These are phyloP conservation scores for Viola odorata DNA, from an alignment of 345 rosid species.

Conservation along the genomic window DNA sequence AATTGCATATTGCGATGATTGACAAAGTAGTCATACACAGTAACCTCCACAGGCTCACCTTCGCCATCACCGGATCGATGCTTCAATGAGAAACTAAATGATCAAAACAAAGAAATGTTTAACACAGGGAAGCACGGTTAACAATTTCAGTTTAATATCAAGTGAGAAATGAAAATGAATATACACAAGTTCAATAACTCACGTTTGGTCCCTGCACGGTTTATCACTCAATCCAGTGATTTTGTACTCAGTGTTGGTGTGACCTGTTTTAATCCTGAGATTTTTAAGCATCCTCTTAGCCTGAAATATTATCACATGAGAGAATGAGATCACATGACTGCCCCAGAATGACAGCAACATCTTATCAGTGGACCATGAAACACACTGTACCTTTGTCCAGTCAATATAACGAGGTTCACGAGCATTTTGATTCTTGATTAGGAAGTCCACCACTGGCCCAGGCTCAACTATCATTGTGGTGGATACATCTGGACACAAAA, in stretches of 20 bases:
- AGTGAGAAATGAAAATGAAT: not conserved
- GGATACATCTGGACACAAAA: constrained; percentile 21
- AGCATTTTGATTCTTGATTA: constrained; percentile 20
- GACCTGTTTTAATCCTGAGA: constrained; percentile 21
- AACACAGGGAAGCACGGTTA: not conserved
- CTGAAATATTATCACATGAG: constrained; percentile 7
- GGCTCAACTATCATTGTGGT: constrained; percentile 29
- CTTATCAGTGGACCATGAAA: too few relatives aligned
- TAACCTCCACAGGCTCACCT: constrained; percentile 2
- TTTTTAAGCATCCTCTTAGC: constrained; percentile 26
- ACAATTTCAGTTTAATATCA: not conserved
- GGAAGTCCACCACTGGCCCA: constrained; percentile 27
- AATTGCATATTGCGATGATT: constrained; percentile 5
- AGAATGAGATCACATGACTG: not conserved
- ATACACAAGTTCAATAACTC: not conserved
- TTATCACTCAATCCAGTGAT: constrained; percentile 19
- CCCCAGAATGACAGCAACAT: not conserved
- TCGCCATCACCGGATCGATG: constrained; percentile 6
- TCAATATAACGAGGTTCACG: constrained; percentile 12
- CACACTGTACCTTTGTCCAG: constrained; percentile 20
- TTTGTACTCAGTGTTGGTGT: constrained; percentile 19
- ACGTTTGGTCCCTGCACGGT: constrained; percentile 21
- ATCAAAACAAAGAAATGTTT: not conserved
- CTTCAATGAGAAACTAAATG: constrained; percentile 10
- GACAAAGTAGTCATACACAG: constrained; percentile 17